Percentiles rank a stretch among this genome's conserved stretches.
phyloP scores from a whole-genome alignment of 192 early-diverging fungal species.

The Backusella psychrophila region DNA sequence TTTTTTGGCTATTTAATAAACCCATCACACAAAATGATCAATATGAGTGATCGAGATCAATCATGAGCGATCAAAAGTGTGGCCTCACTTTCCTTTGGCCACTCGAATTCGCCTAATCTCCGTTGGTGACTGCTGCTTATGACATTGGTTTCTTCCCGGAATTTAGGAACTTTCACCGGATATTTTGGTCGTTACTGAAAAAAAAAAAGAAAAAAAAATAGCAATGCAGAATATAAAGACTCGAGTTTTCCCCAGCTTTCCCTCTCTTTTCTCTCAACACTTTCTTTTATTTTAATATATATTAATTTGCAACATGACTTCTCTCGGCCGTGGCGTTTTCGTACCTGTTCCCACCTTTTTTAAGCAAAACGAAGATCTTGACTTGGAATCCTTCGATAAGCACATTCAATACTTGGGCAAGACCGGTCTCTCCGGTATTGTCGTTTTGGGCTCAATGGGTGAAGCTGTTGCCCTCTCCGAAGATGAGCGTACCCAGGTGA shows the following conservation, averaged over 20 bases:
- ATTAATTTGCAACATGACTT: constrained; percentile 1
- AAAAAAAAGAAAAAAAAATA: neutral
- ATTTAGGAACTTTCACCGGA: neutral
- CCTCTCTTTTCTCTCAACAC: neutral
- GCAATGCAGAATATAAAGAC: constrained; percentile 4
- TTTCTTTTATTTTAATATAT: neutral
- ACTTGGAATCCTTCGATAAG: constrained; percentile 31
- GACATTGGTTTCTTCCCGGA: neutral
- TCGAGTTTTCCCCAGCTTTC: neutral
- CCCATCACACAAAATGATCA: neutral
- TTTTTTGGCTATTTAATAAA: neutral
- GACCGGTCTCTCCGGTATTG: constrained; percentile 33
- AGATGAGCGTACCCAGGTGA: constrained; percentile 22
- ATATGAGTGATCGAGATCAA: neutral
- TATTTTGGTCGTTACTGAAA: neutral
- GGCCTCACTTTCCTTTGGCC: neutral
- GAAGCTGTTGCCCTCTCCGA: constrained; percentile 38
- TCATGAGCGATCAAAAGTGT: neutral
- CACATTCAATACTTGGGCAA: constrained; percentile 33
- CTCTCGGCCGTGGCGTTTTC: constrained; percentile 27
- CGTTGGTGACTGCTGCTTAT: neutral
- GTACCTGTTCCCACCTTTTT: constrained; percentile 40
- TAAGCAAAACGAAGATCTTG: constrained; percentile 38
- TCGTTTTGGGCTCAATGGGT: constrained; percentile 35
- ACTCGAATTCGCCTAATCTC: neutral